phyloP scores from a whole-genome alignment of 768 basidiomycete species.

The Leccinum pellstonianum region DNA sequence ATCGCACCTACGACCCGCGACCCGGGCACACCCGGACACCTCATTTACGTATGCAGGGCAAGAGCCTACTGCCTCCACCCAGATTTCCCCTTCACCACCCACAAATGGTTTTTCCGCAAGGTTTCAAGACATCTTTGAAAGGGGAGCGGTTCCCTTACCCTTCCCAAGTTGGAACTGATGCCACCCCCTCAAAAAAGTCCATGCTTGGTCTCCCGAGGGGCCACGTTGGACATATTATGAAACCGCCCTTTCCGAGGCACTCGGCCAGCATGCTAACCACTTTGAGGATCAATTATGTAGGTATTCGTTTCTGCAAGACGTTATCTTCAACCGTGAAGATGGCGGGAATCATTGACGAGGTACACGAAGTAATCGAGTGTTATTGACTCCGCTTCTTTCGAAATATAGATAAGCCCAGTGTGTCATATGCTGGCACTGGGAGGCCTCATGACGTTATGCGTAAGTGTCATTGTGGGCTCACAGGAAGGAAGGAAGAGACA shows the following conservation, averaged over 20 bases:
- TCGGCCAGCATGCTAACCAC: background rate
- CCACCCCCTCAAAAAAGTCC: background rate
- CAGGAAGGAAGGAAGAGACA: background rate
- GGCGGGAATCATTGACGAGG: constrained; percentile 2
- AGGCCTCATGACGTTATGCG: constrained; percentile 1
- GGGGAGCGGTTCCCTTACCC: background rate
- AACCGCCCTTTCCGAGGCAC: constrained; percentile 1
- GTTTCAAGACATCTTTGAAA: background rate
- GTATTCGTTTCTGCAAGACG: background rate
- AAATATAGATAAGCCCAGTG: constrained; percentile 4
- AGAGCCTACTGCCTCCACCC: background rate
- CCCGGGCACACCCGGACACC: background rate
- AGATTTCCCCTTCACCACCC: background rate
- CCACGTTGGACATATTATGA: background rate
- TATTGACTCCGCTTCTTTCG: constrained; percentile 4
- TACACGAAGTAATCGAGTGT: constrained; percentile 6
- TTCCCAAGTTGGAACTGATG: background rate
- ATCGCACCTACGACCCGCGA: background rate
- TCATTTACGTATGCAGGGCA: too few relatives aligned
- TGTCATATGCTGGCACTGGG: constrained; percentile 1
- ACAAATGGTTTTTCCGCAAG: background rate
- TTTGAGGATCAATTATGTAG: background rate
- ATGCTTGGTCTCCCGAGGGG: background rate
- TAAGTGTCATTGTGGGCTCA: constrained; percentile 5
- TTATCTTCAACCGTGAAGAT: background rate